Base-by-base conservation (phyloP, 495 filamentous ascomycete species). In the Apiosordaria backusii region DNA sequence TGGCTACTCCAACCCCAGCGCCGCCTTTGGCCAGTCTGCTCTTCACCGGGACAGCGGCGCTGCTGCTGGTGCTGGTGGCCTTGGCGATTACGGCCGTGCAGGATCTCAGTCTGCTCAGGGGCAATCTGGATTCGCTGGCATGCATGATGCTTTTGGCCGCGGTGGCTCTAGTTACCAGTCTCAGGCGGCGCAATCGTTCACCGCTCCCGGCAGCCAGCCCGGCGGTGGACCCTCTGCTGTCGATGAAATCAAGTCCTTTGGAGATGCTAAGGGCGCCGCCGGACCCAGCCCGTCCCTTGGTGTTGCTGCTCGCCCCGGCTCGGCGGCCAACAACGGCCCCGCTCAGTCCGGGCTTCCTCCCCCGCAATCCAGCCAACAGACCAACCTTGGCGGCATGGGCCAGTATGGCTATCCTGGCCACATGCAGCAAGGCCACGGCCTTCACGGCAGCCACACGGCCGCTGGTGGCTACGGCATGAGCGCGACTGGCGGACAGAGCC, bases 281-380 rank as follows among this genome's bases (percentile, higher is more conserved):
- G 92, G 91, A 5, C 92, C 93, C 3, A 96, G 92, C 77, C 93
- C 93, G 27, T 92, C 92, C 6, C 85, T 96, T 26, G 88, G 86
- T 27, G 90, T 91, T 71, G 89, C 91, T 45, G 87, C 85, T 35
- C 90, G 93, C 64, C 92, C 93, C 18, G 92, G 91, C 21, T 96
- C 93, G 35, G 92, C 93, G 16, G 88, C 89, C 16, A 95, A 92
- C 77, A 88, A 84, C 67, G 84, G 83, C 16, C 85, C 86, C 19
- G 85, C 84, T 6, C 90, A 92, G 74, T 70, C 75, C 19, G 86
- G 89, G 29, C 82, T 94, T 57, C 92, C 91, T 26, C 90, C 90
- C 24, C 87, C 90, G 50, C 92, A 93, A 78, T 87, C 86, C 13
- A 85, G 87, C 66, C 83, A 82, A 66, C 81, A 82, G 70, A 77